These are phyloP conservation scores for Xylariomycetidae sp. DNA, from an alignment of 2,329 filamentous ascomycete genomes.

Conservation along the genomic window DNA sequence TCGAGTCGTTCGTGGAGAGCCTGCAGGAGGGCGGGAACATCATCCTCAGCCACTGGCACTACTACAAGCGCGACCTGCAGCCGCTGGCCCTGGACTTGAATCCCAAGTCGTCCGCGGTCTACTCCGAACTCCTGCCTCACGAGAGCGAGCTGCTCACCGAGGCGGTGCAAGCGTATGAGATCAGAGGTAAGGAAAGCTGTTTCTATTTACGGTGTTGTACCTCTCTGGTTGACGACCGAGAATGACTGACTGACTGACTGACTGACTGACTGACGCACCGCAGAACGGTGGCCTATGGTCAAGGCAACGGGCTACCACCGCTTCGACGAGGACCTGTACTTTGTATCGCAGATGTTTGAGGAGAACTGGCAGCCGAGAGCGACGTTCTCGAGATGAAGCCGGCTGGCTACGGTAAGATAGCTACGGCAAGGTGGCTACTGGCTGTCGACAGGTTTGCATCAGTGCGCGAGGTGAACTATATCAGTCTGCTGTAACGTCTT, in stretches of 20 bases:
- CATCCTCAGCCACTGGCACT: conserved; percentile 45
- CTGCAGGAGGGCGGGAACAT: conserved; percentile 41
- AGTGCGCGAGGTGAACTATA: no score
- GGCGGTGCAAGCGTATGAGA: conserved; percentile 20
- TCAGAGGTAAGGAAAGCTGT: conserved; percentile 21
- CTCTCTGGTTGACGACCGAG: no score
- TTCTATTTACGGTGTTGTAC: no score
- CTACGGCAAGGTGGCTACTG: no score
- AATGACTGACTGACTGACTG: no score
- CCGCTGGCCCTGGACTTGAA: conserved; percentile 22
- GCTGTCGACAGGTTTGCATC: no score
- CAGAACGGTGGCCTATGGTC: conserved; percentile 5
- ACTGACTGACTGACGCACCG: no score
- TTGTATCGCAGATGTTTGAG: conserved; percentile 41
- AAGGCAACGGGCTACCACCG: no score
- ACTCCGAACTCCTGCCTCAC: conserved; percentile 21
- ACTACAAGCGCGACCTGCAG: conserved; percentile 36
- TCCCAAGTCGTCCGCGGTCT: conserved; percentile 21
- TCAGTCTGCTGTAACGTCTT: no score
- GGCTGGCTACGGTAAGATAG: no score
- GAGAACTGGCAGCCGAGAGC: conserved; percentile 30
- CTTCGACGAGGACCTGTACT: conserved; percentile 38
- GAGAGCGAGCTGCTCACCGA: conserved; percentile 29
- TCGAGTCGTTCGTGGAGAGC: conserved; percentile 34
- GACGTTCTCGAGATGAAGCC: conserved; percentile 11